Evolutionary conservation across 768 basidiomycete genomes (phyloP), one percentile per base, ranked within the genome.

Genomic region (Russula emetica): DNA sequence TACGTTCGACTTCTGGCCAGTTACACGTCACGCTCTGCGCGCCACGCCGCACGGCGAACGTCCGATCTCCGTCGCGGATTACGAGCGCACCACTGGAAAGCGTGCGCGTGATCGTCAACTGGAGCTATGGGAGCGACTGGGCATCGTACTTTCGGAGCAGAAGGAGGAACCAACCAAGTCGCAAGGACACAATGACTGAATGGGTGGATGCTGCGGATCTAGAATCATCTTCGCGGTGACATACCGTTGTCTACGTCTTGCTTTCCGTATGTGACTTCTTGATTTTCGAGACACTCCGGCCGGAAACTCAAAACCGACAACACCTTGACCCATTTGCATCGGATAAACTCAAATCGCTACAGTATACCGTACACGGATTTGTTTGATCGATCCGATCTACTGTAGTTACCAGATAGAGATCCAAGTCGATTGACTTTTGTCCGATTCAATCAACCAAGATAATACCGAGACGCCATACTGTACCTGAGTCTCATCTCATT

Each of bases 1-100:
- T 14, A 90, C 83, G 14, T 92, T 91, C 70, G 90, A 93, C 74
- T 90, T 90, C 74, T 92, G 83, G 84, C 88, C 88, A 11, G 80
- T 82, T 40, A 84, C 81, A 44, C 82, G 91, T 34, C 92, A 93
- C 71, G 91, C 88, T 16, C 77, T 92, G 42, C 84, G 91, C 53
- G 87, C 85, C 11, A 93, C 91, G 2, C 92, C 91, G 58, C 89
- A 88, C 66, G 92, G 84, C 14, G 89, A 92, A 72, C 82, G 80
- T 65, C 92, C 91, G 1, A 78, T 78, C n/a, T 89, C 86, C 0
- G 92, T 92, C 22, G 83, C 77, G 50, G 87, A 84, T 51, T 92
- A 90, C 71, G 84, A 86, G 72, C 72, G 71, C 50, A 69, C 78
- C 68, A 84, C 81, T 1, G 89, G 90, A 16, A 86, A 86, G 72